Conservation (phyloP, 345 rosid genomes). For the Camelina neglecta region DNA sequence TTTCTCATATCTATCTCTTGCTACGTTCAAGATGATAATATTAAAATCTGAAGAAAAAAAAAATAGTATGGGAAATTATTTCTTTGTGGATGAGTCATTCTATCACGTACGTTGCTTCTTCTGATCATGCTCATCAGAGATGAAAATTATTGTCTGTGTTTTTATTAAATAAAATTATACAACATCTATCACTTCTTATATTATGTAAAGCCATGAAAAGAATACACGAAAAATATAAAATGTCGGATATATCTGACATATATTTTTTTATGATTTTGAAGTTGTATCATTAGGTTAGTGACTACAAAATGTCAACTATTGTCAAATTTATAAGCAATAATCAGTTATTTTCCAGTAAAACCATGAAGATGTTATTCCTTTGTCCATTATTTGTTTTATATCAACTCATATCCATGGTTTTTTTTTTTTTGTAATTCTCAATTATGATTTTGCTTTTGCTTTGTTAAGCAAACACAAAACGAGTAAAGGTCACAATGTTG, state of each 20-base stretch:
- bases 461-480: slow-evolving; percentile 25
- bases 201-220: not conserved
- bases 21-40: slow-evolving; percentile 28
- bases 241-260: slow-evolving; percentile 3
- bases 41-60: not conserved
- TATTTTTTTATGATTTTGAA: slow-evolving; percentile 7
- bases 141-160: not conserved
- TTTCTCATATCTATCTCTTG: not conserved
- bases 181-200: not conserved
- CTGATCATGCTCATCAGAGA: slow-evolving; percentile 1
- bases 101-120: slow-evolving; percentile 16
- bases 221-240: not conserved
- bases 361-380: slow-evolving; percentile 13
- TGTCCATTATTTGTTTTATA: not conserved
- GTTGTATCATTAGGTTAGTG: slow-evolving; percentile 26
- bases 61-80: not conserved
- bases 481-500: slow-evolving; percentile 25
- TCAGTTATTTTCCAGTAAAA: not conserved
- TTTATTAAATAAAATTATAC: not conserved
- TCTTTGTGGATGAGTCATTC: slow-evolving; percentile 7
- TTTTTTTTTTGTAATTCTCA: not conserved
- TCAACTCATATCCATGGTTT: slow-evolving; percentile 20
- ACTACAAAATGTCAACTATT: not conserved
- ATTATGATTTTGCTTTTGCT: slow-evolving; percentile 27
- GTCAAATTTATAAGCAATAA: not conserved